A percentile compares a stretch with the other conserved stretches of the same genome.
These are phyloP conservation scores for Corylus americana DNA, from an alignment of 306 rosid genomes.

Conservation along the genomic window DNA sequence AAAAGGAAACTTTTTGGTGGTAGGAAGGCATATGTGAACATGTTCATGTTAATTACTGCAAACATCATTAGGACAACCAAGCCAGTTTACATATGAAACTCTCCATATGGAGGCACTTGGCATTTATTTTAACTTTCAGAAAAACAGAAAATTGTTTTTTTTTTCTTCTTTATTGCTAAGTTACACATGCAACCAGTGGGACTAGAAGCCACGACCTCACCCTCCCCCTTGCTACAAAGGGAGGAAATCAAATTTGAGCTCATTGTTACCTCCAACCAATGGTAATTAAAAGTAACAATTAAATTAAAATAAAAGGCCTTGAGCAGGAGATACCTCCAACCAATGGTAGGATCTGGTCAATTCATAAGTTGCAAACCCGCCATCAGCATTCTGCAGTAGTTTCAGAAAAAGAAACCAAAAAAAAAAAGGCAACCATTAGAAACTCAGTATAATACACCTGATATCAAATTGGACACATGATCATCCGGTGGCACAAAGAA, in stretches of 20 bases:
- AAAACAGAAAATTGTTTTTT: neutral
- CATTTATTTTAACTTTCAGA: neutral
- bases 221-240: too few relatives aligned
- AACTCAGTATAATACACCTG: neutral
- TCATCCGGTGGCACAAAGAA: neutral
- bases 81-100: neutral
- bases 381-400: slow-evolving; percentile 63
- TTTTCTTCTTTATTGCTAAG: too few relatives aligned
- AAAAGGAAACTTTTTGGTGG: neutral
- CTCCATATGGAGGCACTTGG: neutral
- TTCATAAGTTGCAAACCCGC: slow-evolving; percentile 92
- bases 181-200: too few relatives aligned
- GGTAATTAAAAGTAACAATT: neutral
- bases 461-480: neutral
- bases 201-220: too few relatives aligned
- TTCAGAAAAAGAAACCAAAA: slow-evolving; percentile 8
- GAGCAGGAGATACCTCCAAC: slow-evolving; percentile 68
- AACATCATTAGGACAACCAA: neutral
- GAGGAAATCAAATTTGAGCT: too few relatives aligned
- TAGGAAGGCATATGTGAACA: neutral
- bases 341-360: slow-evolving; percentile 85
- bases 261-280: too few relatives aligned
- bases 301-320: slow-evolving; percentile 1
- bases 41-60: neutral
- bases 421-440: slow-evolving; percentile 9